Evolutionary conservation across 2,329 filamentous ascomycete genomes (phyloP).

Genomic region (Ascochyta viciae-villosae): DNA sequence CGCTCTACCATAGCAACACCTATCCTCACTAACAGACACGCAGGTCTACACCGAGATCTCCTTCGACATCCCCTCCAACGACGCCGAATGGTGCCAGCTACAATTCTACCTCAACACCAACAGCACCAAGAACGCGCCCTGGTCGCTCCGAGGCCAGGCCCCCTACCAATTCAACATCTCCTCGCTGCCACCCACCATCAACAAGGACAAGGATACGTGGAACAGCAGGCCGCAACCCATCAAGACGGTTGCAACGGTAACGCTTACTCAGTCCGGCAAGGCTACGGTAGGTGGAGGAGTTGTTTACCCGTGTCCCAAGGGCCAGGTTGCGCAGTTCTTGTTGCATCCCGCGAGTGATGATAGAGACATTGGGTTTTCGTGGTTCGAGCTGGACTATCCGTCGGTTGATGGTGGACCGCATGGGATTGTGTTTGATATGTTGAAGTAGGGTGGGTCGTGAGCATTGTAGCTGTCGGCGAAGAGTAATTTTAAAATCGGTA

Average conservation of each 20-base stretch:
- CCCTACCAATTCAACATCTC: conserved; percentile 38
- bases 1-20: no score
- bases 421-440: conserved; percentile 43
- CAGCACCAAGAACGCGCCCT: conserved; percentile 26
- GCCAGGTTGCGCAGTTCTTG: conserved; percentile 36
- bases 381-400: conserved; percentile 42
- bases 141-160: conserved; percentile 24
- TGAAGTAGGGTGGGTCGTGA: conserved; percentile 4
- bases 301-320: conserved; percentile 31
- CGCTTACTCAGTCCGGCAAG: conserved; percentile 21
- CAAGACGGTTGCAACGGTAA: conserved; percentile 26
- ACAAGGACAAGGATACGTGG: conserved; percentile 41
- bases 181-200: conserved; percentile 28
- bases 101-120: conserved; percentile 35
- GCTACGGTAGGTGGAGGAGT: conserved; percentile 21
- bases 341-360: conserved; percentile 27
- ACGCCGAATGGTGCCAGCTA: conserved; percentile 33
- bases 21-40: neutral
- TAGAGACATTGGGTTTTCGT: conserved; percentile 29
- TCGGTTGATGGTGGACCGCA: conserved; percentile 28
- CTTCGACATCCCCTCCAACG: conserved; percentile 41
- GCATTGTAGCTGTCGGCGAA: no score
- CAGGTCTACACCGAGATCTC: conserved; percentile 35
- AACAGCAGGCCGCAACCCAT: conserved; percentile 27
- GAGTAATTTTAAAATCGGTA: no score